A percentile compares a stretch with the other conserved stretches of the same genome.
phyloP scores from a whole-genome alignment of 2,329 filamentous ascomycete genomes.

The Akanthomyces dipterigenus region DNA sequence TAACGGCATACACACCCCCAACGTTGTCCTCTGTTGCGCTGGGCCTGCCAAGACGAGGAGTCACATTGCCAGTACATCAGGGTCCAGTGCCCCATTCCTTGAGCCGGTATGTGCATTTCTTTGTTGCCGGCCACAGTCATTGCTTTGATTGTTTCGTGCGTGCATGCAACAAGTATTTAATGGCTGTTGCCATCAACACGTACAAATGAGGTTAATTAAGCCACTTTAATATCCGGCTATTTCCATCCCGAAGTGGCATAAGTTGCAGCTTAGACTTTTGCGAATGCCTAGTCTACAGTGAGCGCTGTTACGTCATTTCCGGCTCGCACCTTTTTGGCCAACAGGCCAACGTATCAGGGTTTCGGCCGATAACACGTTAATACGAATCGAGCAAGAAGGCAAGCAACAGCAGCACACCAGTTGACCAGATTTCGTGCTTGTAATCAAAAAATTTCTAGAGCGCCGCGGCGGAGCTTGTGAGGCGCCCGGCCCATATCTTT shows the following conservation, averaged over 20 bases:
- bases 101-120: neutral
- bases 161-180: neutral
- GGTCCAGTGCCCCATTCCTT: neutral
- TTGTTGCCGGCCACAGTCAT: neutral
- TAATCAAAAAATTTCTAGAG: neutral
- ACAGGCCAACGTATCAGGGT: neutral
- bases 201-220: neutral
- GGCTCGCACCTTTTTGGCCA: neutral
- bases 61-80: neutral
- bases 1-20: too few species aligned
- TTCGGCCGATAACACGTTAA: neutral
- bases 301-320: neutral
- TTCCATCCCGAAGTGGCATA: neutral
- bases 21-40: neutral
- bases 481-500: neutral
- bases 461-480: neutral
- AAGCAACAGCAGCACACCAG: neutral
- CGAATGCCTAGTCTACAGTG: neutral
- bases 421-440: neutral
- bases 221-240: neutral
- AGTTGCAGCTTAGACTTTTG: neutral
- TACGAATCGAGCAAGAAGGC: neutral
- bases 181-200: neutral
- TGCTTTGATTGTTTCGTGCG: neutral
- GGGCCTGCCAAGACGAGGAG: neutral